A percentile compares a stretch with the other conserved stretches of the same genome.
Evolutionary conservation across 129 eudicot genomes (phyloP).

Genomic region (Centrapalus pauciflorus): DNA sequence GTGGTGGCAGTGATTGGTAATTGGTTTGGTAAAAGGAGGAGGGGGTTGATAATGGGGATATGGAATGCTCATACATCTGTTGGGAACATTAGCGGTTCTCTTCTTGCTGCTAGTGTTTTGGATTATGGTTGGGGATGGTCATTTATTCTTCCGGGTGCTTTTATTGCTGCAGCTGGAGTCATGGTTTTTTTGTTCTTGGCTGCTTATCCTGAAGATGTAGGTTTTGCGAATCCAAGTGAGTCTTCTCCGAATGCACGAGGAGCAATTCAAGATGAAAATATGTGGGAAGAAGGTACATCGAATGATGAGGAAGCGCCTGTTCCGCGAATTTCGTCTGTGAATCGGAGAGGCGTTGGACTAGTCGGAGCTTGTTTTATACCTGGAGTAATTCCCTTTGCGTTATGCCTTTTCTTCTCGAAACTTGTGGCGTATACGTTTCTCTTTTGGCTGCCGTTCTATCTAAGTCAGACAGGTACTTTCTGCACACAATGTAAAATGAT

Average conservation of each 20-base stretch:
- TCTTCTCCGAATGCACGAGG: constrained; percentile 19
- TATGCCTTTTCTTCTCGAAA: constrained; percentile 87
- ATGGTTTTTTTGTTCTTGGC: constrained; percentile 71
- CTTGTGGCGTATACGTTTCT: constrained; percentile 93
- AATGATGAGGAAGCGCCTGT: constrained; percentile 25
- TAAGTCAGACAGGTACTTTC: constrained; percentile 78
- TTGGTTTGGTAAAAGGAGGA: constrained; percentile 87
- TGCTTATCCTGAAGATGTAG: constrained; percentile 91
- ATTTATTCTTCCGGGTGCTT: constrained; percentile 67
- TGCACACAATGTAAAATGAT: neutral
- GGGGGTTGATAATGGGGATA: constrained; percentile 93
- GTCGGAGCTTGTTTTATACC: constrained; percentile 83
- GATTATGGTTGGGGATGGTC: constrained; percentile 98
- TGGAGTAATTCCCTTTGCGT: constrained; percentile 89
- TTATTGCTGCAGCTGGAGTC: constrained; percentile 58
- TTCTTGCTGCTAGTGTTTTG: constrained; percentile 88
- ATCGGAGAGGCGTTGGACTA: constrained; percentile 57
- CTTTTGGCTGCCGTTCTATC: constrained; percentile 90
- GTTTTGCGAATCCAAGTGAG: constrained; percentile 42
- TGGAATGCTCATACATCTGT: constrained; percentile 97
- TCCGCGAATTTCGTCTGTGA: constrained; percentile 6
- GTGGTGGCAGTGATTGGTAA: constrained; percentile 91
- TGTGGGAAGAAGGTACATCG: constrained; percentile 24
- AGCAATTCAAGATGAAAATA: constrained; percentile 22
- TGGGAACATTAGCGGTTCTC: constrained; percentile 80